Percentiles rank a stretch among this genome's conserved stretches.
phyloP scores from a whole-genome alignment of 768 basidiomycete genomes.

The Inosperma sp. region DNA sequence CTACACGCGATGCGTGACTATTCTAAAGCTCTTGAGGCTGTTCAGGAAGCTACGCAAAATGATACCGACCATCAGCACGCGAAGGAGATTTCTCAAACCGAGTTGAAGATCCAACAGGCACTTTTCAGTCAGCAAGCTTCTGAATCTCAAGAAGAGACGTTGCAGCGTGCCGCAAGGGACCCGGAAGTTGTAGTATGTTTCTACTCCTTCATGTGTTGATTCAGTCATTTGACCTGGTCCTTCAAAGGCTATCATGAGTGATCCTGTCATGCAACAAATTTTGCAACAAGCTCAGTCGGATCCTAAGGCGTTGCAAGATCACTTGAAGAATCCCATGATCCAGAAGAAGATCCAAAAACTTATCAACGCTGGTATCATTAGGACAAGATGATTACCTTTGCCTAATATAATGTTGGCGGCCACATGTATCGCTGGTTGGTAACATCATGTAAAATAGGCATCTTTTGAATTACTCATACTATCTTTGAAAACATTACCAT shows the following conservation, averaged over 20 bases:
- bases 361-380: constrained; percentile 90
- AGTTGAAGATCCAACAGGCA: constrained; percentile 77
- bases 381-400: constrained; percentile 55
- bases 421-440: too few relatives aligned
- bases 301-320: constrained; percentile 86
- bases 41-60: constrained; percentile 69
- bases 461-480: constrained; percentile 6
- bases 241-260: constrained; percentile 72
- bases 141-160: constrained; percentile 90
- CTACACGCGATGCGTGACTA: constrained; percentile 89
- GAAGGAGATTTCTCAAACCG: constrained; percentile 75
- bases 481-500: constrained; percentile 33
- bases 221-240: not conserved
- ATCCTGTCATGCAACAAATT: constrained; percentile 92
- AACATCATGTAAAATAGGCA: constrained; percentile 21
- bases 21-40: constrained; percentile 78
- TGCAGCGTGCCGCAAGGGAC: constrained; percentile 94
- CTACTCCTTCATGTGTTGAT: not conserved
- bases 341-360: constrained; percentile 83
- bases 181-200: constrained; percentile 84
- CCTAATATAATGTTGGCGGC: too few relatives aligned
- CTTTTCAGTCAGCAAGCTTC: constrained; percentile 71
- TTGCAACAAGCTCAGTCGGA: constrained; percentile 90
- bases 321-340: constrained; percentile 90
- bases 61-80: constrained; percentile 83